Conservation (phyloP, 192 early-diverging fungal species). For the Coemansia sp. region DNA sequence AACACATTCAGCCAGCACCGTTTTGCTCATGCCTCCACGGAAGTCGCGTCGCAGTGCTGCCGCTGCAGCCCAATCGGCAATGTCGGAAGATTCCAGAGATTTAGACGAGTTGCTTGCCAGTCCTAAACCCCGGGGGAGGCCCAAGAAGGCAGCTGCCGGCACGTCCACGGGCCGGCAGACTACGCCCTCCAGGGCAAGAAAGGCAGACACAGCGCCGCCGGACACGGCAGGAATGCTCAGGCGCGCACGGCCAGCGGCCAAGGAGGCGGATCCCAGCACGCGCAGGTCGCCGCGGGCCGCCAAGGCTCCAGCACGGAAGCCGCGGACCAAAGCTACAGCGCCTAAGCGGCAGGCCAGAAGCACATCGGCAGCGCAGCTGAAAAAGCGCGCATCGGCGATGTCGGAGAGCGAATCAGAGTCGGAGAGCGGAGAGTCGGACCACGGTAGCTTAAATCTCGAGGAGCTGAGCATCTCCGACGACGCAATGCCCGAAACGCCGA, state of each 20-base stretch:
- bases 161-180: background rate
- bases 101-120: background rate
- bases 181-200: background rate
- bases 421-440: background rate
- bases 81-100: conserved; percentile 2
- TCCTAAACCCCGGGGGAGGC: background rate
- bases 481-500: conserved; percentile 14
- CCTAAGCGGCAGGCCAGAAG: too few species aligned
- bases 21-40: conserved; percentile 23
- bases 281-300: conserved; percentile 13
- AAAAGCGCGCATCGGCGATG: background rate
- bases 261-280: conserved; percentile 2
- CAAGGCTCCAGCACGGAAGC: conserved; percentile 1
- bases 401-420: background rate
- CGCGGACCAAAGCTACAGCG: too few species aligned
- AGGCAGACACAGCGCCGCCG: conserved; percentile 15
- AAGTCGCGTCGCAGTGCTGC: conserved; percentile 11
- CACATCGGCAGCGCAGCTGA: too few species aligned
- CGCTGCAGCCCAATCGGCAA: conserved; percentile 6
- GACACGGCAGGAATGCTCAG: conserved; percentile 20
- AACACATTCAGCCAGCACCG: background rate
- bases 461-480: conserved; percentile 13
- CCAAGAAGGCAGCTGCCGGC: background rate
- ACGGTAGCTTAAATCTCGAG: background rate
- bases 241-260: conserved; percentile 14